These are phyloP conservation scores for Crotalaria pallida DNA, from an alignment of 306 rosid genomes.

Conservation along the genomic window DNA sequence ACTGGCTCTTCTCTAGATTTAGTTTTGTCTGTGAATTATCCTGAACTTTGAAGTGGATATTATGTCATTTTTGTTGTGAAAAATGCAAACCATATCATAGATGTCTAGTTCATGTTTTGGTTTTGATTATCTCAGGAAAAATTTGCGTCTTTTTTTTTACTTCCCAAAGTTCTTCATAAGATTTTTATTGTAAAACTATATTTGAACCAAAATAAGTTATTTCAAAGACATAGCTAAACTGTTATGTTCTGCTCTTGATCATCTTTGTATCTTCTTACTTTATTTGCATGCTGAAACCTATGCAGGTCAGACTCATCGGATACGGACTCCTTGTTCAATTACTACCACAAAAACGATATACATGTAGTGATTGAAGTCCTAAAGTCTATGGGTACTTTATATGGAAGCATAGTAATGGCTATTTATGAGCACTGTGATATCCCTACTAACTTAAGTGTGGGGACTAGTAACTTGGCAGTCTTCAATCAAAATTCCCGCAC, in stretches of 20 bases:
- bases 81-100: background rate
- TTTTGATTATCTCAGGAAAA: background rate
- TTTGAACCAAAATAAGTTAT: background rate
- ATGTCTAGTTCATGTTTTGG: background rate
- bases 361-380: conserved; percentile 59
- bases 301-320: conserved; percentile 80
- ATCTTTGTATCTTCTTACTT: conserved; percentile 18
- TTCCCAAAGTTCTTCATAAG: background rate
- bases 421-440: conserved; percentile 66
- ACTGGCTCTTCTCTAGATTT: conserved; percentile 1
- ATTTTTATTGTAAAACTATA: too few species aligned
- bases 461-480: conserved; percentile 24
- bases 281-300: conserved; percentile 31
- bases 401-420: conserved; percentile 54
- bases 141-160: background rate
- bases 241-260: conserved; percentile 17
- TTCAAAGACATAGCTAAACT: background rate
- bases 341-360: conserved; percentile 78
- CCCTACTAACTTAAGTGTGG: conserved; percentile 35
- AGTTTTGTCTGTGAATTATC: background rate
- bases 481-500: conserved; percentile 26
- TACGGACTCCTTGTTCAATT: conserved; percentile 46
- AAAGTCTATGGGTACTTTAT: conserved; percentile 49
- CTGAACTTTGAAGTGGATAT: conserved; percentile 3
- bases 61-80: background rate